phyloP scores from a whole-genome alignment of 1,284 basidiomycete genomes.

The Phylloporus sp. region DNA sequence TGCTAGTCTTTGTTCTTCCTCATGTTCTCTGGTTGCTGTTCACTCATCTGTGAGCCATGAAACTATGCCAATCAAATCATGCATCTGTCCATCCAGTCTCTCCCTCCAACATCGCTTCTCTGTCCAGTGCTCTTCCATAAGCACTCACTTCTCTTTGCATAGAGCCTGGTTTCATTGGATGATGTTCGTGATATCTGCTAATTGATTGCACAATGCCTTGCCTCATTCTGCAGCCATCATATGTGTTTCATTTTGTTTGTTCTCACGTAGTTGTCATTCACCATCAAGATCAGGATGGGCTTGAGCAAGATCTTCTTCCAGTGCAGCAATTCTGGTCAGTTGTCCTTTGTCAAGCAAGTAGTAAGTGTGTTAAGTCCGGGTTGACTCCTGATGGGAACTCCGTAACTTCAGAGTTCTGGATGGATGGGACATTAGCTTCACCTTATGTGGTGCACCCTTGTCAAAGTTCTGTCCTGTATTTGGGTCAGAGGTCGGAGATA shows the following conservation, averaged over 20 bases:
- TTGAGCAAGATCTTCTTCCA: slow-evolving; percentile 70
- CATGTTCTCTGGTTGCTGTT: slow-evolving; percentile 54
- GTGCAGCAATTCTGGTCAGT: slow-evolving; percentile 59
- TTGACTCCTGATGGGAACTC: no score
- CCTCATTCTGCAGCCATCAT: slow-evolving; percentile 65
- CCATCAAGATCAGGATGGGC: slow-evolving; percentile 61
- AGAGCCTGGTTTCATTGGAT: slow-evolving; percentile 69
- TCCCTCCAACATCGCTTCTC: slow-evolving; percentile 60
- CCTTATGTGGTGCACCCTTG: no score
- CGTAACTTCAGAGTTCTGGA: no score
- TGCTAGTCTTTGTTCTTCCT: slow-evolving; percentile 58
- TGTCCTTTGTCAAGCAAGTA: slow-evolving; percentile 54
- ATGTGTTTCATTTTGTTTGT: slow-evolving; percentile 66
- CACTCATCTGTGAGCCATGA: slow-evolving; percentile 61
- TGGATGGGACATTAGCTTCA: no score
- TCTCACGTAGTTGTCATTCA: slow-evolving; percentile 62
- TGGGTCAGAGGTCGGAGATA: no score
- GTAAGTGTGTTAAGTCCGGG: no score
- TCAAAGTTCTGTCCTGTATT: no score
- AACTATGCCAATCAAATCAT: slow-evolving; percentile 66
- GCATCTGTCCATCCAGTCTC: slow-evolving; percentile 60
- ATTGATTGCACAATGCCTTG: slow-evolving; percentile 63
- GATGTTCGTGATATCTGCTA: slow-evolving; percentile 72
- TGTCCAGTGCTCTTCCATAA: slow-evolving; percentile 64
- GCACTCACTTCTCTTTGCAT: slow-evolving; percentile 60